Percentiles rank a stretch among this genome's conserved stretches.
Evolutionary conservation across 306 rosid genomes (phyloP).

Genomic region (Vigna angularis): DNA sequence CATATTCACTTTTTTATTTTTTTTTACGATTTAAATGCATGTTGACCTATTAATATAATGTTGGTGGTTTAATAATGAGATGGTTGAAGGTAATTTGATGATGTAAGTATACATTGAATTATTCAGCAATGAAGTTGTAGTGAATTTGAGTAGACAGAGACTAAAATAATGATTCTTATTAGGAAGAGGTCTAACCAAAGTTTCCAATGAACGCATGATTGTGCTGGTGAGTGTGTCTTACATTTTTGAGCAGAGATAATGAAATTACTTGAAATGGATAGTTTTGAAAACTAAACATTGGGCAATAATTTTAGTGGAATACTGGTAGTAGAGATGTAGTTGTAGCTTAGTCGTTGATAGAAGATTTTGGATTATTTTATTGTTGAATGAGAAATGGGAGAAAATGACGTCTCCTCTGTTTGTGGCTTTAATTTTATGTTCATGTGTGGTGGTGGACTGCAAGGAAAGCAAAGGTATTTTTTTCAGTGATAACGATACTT

Average conservation of each 20-base stretch:
- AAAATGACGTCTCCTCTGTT: slow-evolving; percentile 54
- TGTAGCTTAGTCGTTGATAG: neutral
- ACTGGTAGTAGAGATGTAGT: neutral
- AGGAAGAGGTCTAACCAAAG: neutral
- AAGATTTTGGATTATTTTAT: slow-evolving; percentile 30
- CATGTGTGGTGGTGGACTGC: slow-evolving; percentile 49
- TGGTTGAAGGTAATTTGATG: neutral
- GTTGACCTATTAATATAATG: neutral
- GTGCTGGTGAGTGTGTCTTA: neutral
- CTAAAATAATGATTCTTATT: neutral
- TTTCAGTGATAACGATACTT: too few relatives aligned
- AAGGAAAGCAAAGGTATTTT: slow-evolving; percentile 47
- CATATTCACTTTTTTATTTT: too few relatives aligned
- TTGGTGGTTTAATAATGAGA: neutral
- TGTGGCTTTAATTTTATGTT: slow-evolving; percentile 6
- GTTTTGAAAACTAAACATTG: neutral
- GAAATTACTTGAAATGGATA: neutral
- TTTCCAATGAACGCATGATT: neutral
- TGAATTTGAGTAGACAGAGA: neutral
- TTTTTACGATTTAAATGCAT: too few relatives aligned
- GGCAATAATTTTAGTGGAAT: neutral
- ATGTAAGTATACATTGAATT: neutral
- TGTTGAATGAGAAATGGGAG: slow-evolving; percentile 42
- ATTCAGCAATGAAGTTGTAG: neutral
- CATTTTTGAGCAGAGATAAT: neutral